Conservation (phyloP, 257 asterid genomes). For the Solanum microdontum region DNA sequence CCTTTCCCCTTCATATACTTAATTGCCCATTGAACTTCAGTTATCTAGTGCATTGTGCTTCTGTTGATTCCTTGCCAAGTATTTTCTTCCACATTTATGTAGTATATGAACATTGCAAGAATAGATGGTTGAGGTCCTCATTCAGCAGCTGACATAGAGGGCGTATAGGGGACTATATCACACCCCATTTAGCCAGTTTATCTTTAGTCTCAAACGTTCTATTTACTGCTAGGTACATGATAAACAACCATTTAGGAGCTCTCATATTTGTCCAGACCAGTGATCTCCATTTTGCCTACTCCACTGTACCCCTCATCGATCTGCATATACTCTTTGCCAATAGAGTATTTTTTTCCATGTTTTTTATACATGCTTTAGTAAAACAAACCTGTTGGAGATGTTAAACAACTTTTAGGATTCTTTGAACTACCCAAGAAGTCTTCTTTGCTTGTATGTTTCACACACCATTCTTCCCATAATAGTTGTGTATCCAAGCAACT, state of each 20-base stretch:
- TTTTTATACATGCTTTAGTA: background rate
- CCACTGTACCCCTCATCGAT: background rate
- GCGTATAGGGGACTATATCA: background rate
- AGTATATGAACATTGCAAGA: background rate
- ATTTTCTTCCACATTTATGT: background rate
- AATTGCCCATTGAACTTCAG: background rate
- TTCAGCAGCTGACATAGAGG: background rate
- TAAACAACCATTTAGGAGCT: background rate
- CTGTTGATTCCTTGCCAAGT: background rate
- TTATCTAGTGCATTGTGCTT: background rate
- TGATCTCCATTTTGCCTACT: background rate
- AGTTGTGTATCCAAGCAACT: background rate
- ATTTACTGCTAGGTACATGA: background rate
- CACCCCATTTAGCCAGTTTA: background rate
- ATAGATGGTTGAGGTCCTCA: background rate
- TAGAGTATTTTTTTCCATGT: background rate
- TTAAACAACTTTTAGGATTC: background rate
- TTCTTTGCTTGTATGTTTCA: background rate
- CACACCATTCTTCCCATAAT: background rate
- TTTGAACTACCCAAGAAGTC: background rate
- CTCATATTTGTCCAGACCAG: background rate
- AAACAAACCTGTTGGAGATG: background rate
- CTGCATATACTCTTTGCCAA: background rate
- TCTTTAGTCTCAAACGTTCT: background rate
- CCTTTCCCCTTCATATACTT: background rate